Percentiles rank a stretch among this genome's conserved stretches.
Evolutionary conservation across 148 eudicot species (phyloP).

Genomic region (Vaccinium darrowii): DNA sequence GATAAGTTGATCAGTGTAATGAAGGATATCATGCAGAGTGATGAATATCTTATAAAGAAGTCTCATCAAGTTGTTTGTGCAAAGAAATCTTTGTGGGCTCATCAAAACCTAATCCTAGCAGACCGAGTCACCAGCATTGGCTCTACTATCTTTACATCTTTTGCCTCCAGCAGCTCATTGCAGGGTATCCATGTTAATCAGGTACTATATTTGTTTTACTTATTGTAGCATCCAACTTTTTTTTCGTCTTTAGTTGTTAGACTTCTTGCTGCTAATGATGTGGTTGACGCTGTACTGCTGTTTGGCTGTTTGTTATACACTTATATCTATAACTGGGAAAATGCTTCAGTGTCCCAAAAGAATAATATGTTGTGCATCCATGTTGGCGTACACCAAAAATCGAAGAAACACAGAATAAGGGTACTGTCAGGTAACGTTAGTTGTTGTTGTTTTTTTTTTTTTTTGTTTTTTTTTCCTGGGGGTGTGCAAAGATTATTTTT

Average conservation of each 20-base stretch:
- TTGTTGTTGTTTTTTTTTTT: neutral
- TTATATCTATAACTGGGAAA: neutral
- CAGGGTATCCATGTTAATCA: conserved; percentile 47
- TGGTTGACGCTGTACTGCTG: neutral
- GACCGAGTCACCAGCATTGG: conserved; percentile 20
- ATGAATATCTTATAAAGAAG: conserved; percentile 46
- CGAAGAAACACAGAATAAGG: neutral
- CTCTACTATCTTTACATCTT: conserved; percentile 21
- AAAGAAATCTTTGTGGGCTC: conserved; percentile 48
- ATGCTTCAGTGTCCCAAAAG: neutral
- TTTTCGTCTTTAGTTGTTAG: neutral
- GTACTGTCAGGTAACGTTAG: neutral
- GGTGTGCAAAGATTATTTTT: neutral
- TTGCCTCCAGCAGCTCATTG: conserved; percentile 32
- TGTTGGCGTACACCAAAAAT: neutral
- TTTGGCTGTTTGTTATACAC: neutral
- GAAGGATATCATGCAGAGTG: conserved; percentile 48
- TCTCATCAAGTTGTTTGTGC: conserved; percentile 46
- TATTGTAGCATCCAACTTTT: neutral
- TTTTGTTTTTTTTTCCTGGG: too few relatives aligned
- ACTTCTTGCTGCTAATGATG: neutral
- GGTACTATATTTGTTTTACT: conserved; percentile 31
- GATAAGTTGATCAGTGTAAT: conserved; percentile 69
- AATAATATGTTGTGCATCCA: neutral
- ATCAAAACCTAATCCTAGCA: conserved; percentile 35